These are phyloP conservation scores for Gamsiella multidivaricata DNA, from an alignment of 192 early-diverging fungal species.

Conservation along the genomic window DNA sequence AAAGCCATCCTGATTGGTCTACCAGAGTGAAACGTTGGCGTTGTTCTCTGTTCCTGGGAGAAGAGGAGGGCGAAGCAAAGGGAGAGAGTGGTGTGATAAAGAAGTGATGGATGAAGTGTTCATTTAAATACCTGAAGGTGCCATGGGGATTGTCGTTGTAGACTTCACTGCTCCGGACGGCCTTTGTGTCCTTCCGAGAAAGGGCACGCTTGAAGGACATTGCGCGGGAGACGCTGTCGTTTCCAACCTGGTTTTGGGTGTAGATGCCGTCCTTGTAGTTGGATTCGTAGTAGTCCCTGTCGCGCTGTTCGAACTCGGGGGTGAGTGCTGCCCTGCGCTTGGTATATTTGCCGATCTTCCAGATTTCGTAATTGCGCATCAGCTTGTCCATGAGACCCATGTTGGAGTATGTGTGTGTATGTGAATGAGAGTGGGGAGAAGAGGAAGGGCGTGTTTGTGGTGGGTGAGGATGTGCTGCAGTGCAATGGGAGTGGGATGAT, in stretches of 20 bases:
- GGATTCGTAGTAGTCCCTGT: conserved; percentile 56
- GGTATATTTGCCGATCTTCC: conserved; percentile 63
- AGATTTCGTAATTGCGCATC: conserved; percentile 61
- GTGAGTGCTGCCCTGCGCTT: conserved; percentile 54
- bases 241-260: conserved; percentile 36
- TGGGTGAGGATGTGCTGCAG: no score
- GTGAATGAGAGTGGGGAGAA: background rate
- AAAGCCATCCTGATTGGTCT: no score
- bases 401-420: background rate
- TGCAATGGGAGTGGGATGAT: background rate
- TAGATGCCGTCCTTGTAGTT: conserved; percentile 59
- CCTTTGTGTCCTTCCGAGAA: conserved; percentile 35
- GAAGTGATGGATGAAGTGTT: background rate
- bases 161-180: conserved; percentile 48
- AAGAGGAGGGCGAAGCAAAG: background rate
- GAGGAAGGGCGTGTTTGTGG: background rate
- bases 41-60: background rate
- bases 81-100: background rate
- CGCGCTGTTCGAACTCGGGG: conserved; percentile 59
- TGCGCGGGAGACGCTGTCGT: conserved; percentile 21
- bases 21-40: background rate
- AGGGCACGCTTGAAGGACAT: conserved; percentile 34
- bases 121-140: conserved; percentile 39
- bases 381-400: conserved; percentile 60
- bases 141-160: conserved; percentile 45